These are phyloP conservation scores for Paraphoma chrysanthemicola DNA, from an alignment of 2,329 filamentous ascomycete genomes.

Conservation along the genomic window DNA sequence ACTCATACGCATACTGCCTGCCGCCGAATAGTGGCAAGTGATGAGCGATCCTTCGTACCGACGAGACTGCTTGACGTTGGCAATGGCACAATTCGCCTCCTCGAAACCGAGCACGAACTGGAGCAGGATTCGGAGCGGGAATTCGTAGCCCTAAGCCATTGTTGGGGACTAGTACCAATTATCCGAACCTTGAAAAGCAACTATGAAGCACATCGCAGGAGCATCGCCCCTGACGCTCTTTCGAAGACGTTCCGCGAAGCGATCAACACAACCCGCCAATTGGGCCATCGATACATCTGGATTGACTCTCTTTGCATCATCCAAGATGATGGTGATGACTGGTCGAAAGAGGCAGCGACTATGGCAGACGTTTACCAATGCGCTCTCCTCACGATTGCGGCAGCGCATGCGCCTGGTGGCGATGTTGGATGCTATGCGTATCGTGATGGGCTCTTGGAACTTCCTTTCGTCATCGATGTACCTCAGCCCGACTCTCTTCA, in stretches of 20 bases:
- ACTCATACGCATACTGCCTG: conserved; percentile 17
- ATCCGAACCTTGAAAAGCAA: conserved; percentile 25
- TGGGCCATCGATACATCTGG: conserved; percentile 25
- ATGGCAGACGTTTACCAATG: conserved; percentile 36
- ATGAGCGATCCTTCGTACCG: conserved; percentile 15
- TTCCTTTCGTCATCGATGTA: conserved; percentile 22
- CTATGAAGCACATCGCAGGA: conserved; percentile 10
- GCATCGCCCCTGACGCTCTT: conserved; percentile 12
- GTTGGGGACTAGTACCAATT: conserved; percentile 29
- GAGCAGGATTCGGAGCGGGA: conserved; percentile 5
- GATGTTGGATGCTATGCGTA: conserved; percentile 27
- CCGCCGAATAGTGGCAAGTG: neutral
- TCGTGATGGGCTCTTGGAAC: conserved; percentile 25
- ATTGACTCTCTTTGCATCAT: conserved; percentile 32
- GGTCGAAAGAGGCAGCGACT: conserved; percentile 28
- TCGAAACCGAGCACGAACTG: conserved; percentile 14
- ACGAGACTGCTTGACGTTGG: conserved; percentile 27
- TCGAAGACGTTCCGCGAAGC: conserved; percentile 26
- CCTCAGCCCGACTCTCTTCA: neutral
- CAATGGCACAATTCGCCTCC: conserved; percentile 9
- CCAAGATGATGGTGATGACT: conserved; percentile 29
- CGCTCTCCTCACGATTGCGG: conserved; percentile 28
- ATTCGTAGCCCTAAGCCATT: conserved; percentile 30
- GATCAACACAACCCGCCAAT: conserved; percentile 14
- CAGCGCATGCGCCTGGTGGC: conserved; percentile 26